Evolutionary conservation across 2,329 filamentous ascomycete species (phyloP).

Genomic region (Aspergillus niger): DNA sequence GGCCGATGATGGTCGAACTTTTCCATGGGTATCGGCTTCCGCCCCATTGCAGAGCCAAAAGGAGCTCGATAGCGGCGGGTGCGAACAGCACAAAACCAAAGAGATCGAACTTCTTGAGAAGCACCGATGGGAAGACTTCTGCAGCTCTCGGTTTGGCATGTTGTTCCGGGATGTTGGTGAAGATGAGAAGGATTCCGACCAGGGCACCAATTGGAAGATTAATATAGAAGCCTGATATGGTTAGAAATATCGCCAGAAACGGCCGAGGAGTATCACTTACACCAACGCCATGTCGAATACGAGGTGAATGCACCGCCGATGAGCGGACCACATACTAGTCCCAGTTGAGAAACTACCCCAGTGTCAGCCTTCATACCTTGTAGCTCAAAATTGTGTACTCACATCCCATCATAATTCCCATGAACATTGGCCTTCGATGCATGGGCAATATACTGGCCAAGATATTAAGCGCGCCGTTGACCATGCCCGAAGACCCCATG

Average conservation of each 20-base stretch:
- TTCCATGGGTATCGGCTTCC: conserved; percentile 57
- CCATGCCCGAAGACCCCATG: conserved; percentile 13
- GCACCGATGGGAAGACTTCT: conserved; percentile 10
- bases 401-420: not conserved
- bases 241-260: conserved; percentile 44
- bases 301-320: conserved; percentile 46
- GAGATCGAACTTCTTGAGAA: conserved; percentile 49
- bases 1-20: conserved; percentile 41
- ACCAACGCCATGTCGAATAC: conserved; percentile 30
- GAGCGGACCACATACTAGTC: conserved; percentile 35
- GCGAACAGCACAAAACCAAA: conserved; percentile 54
- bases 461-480: conserved; percentile 15
- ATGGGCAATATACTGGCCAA: conserved; percentile 10
- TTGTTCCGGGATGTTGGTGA: conserved; percentile 22
- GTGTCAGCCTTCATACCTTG: not conserved
- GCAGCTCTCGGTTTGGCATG: not conserved
- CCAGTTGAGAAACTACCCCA: not conserved
- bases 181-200: conserved; percentile 25
- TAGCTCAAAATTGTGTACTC: not conserved
- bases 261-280: conserved; percentile 14
- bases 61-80: conserved; percentile 55
- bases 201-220: conserved; percentile 52
- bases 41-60: conserved; percentile 61
- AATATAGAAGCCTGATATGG: conserved; percentile 48
- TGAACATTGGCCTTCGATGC: conserved; percentile 9